Evolutionary conservation across 352 stramenopile species (phyloP), one percentile per base, ranked within the genome.

Genomic region (Globisporangium cederbergense): DNA sequence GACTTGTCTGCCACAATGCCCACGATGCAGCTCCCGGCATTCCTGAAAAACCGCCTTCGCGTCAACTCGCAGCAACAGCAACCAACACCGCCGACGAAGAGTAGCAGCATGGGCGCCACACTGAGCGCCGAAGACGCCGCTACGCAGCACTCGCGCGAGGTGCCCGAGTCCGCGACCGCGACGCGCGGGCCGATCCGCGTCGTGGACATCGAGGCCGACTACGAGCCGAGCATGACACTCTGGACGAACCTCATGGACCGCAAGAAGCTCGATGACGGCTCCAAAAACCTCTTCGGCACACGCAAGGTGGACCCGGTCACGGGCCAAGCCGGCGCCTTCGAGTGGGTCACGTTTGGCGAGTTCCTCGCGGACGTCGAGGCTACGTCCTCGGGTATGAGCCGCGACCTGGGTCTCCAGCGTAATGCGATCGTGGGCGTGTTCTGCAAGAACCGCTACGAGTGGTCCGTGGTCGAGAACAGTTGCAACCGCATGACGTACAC

Each of bases 401-500:
- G 62, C n/a, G 68, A 70, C 30, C 42, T 83, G 11, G 59, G 65
- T 0, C 52, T 82, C 47, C 25, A 66, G 49, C 71, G 78, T 30
- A 75, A 83, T 54, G 78, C 83, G 10, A 75, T 66, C 40, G 73
- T 89, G 13, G 78, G 78, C 20, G 50, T 88, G 36, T 87, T 88
- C 65, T 72, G 58, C 45, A 77, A 81, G 60, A 82, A 79, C 55
- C 77, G 79, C 43, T 79, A 80, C 67, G 81, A 90, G 62, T 88
- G 81, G 77, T 70, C 74, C 22, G 65, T 87, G 1, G 75, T 83
- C 4, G 81, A 87, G 66, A 75, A 85, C 54, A 71, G 60, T 25
- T 83, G 75, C 65, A 88, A 88, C 64, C 81, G 78, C 68, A 88
- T 86, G 77, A 64, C 70, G 46, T 88, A 81, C 71, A 68, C 75